phyloP scores from a whole-genome alignment of 768 basidiomycete genomes.

The Pulveroboletus ravenelii region DNA sequence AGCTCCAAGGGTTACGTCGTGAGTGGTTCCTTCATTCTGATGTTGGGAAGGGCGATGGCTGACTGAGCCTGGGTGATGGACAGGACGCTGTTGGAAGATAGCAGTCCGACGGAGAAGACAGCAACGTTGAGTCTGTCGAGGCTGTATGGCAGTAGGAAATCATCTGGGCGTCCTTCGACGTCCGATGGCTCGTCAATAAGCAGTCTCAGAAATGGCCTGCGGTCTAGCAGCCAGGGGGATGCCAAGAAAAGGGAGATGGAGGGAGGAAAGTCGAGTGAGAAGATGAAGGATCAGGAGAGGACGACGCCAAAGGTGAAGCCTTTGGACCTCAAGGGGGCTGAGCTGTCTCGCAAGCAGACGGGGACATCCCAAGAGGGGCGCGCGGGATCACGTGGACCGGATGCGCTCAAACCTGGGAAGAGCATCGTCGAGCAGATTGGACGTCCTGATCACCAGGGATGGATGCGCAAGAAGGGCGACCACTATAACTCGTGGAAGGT shows the following conservation, averaged over 20 bases:
- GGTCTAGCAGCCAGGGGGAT: conserved; percentile 19
- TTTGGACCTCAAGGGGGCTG: conserved; percentile 32
- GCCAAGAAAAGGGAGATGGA: conserved; percentile 14
- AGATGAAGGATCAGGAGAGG: conserved; percentile 19
- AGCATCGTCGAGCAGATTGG: conserved; percentile 91
- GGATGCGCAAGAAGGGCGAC: conserved; percentile 95
- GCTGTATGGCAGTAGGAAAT: conserved; percentile 42
- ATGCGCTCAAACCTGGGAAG: conserved; percentile 51
- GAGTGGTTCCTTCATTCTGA: conserved; percentile 27
- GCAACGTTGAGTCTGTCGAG: conserved; percentile 46
- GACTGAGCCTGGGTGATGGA: not conserved
- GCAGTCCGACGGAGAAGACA: conserved; percentile 39
- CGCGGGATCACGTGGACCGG: conserved; percentile 24
- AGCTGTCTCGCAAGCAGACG: conserved; percentile 55
- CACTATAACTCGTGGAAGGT: conserved; percentile 90
- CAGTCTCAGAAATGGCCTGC: conserved; percentile 22
- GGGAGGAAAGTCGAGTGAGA: conserved; percentile 24
- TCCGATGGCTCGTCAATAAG: conserved; percentile 32
- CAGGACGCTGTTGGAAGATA: conserved; percentile 33
- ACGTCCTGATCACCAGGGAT: conserved; percentile 81
- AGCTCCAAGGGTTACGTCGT: conserved; percentile 67
- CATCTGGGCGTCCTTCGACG: conserved; percentile 39
- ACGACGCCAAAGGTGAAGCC: conserved; percentile 11
- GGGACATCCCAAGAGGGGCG: conserved; percentile 24
- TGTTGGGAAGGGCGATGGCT: not conserved